Evolutionary conservation across 331 rosid species (phyloP), one percentile per base, ranked within the genome.

Genomic region (Erythrophleum ivorense): DNA sequence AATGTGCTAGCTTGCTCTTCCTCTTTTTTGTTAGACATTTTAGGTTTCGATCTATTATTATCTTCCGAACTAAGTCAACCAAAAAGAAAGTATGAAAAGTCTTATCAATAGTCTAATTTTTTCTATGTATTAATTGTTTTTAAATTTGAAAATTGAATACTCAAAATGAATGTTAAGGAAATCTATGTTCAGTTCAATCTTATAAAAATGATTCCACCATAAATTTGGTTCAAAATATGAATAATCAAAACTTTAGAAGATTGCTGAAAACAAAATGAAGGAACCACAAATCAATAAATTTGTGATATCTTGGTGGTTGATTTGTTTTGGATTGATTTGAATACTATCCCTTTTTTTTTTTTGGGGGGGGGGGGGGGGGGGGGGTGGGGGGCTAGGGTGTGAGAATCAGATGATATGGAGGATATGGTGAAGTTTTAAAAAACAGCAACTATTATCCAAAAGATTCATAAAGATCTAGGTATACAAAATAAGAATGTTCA

Each of bases 241-340:
- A 36, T 65, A 12, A 52, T 52, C 6, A 52, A 52, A 15, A 52
- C 11, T 52, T 52, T 13, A 15, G 19, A 52, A 15, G 12, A 13
- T 52, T 2, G 58, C 19, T 1, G 7, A 24, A 52, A 52, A 15
- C 58, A 52, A 49, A 49, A 9, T 49, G 54, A 49, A 49, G 54
- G 57, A 76, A 76, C 49, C 29, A 54, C 29, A 40, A 60, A 36
- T 48, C 50, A 59, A 59, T 29, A 77, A 72, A 48, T 68, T 59
- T 82, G 78, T 68, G 60, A 78, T 52, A 62, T 50, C 46, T 72
- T 62, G 57, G 29, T 24, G n/a, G n/a, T n/a, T n/a, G n/a, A n/a
- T n/a, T n/a, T n/a, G n/a, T n/a, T n/a, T n/a, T n/a, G n/a, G n/a
- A n/a, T n/a, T n/a, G n/a, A n/a, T n/a, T n/a, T n/a, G n/a, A n/a